Conservation (phyloP, 495 filamentous ascomycete genomes). For the Beverwykella pulmonaria region DNA sequence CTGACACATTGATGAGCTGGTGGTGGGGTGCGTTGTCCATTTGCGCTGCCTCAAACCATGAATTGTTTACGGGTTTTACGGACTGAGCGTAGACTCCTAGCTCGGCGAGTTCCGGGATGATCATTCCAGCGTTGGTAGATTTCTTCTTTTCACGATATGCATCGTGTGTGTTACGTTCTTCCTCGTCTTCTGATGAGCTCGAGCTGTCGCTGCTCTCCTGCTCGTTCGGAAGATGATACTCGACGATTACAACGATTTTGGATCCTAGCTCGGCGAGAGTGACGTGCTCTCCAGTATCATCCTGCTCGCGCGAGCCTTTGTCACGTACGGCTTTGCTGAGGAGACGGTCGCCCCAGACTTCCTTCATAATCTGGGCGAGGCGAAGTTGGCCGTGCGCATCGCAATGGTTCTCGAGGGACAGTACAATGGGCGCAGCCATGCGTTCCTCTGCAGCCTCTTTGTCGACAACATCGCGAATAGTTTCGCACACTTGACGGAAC, state of each 20-base stretch:
- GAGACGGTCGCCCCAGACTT: slow-evolving; percentile 56
- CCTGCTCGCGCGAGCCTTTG: slow-evolving; percentile 50
- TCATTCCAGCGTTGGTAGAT: slow-evolving; percentile 41
- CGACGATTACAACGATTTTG: slow-evolving; percentile 59
- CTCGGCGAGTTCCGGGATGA: slow-evolving; percentile 57
- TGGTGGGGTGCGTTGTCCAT: slow-evolving; percentile 54
- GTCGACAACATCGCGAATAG: slow-evolving; percentile 54
- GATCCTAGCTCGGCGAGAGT: slow-evolving; percentile 52
- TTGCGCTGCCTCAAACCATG: slow-evolving; percentile 50
- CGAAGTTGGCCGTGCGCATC: slow-evolving; percentile 50
- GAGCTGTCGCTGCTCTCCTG: slow-evolving; percentile 35
- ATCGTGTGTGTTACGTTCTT: slow-evolving; percentile 47
- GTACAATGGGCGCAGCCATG: slow-evolving; percentile 52
- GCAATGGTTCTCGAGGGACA: slow-evolving; percentile 61
- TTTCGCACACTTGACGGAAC: slow-evolving; percentile 57
- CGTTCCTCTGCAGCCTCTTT: slow-evolving; percentile 45
- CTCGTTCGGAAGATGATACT: slow-evolving; percentile 57
- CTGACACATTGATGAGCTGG: slow-evolving; percentile 62
- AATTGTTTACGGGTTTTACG: slow-evolving; percentile 57
- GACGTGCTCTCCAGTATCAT: slow-evolving; percentile 48
- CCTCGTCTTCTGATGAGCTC: slow-evolving; percentile 47
- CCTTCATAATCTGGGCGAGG: slow-evolving; percentile 57
- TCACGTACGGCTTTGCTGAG: slow-evolving; percentile 51
- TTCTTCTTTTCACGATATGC: slow-evolving; percentile 51
- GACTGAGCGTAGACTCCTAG: slow-evolving; percentile 61